Evolutionary conservation across 345 rosid species (phyloP), one percentile per base, ranked within the genome.

Genomic region (Eucalyptus pauciflora): DNA sequence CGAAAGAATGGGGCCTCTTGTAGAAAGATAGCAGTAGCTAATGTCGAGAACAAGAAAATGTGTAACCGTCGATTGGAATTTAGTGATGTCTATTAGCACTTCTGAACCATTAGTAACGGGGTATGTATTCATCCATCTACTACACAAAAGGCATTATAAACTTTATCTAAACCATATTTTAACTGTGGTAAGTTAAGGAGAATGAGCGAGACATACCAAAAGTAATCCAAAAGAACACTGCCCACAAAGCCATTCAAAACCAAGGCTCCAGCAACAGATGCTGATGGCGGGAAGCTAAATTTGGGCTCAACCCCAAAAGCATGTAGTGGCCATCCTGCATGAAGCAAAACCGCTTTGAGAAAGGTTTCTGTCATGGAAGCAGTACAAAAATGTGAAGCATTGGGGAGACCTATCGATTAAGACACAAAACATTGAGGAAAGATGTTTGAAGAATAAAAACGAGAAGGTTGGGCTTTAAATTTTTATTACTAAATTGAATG

Each of bases 321-420:
- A 43, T 89, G 92, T 86, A 95, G 92, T 14, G 97, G 97, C 94
- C 94, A 94, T 41, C 88, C 97, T 95, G 95, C 92, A 90, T 18
- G 80, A 86, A 64, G 86, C 41, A 87, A 86, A 50, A 64, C 85
- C 12, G 41, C 50, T 46, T 83, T 89, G 86, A 87, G 86, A 46
- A 89, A 51, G 45, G 48, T 76, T 37, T 20, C 85, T 76, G 2
- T 22, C 24, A 76, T 20, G 48, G 85, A 76, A 76, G 85, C 29
- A 41, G 48, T 37, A 76, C 14, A 37, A 76, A 76, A 76, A 76
- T 10, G 48, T 41, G 29, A 37, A 41, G 29, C 29, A 37, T 41
- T 10, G 85, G 15, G 29, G 29, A 41, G 85, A 76, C 15, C 48
- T 22, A 20, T 41, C 85, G 1, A 76, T 25, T 41, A 41, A 76